Evolutionary conservation across 2,329 filamentous ascomycete species (phyloP).

Genomic region (Coniella lustricola): DNA sequence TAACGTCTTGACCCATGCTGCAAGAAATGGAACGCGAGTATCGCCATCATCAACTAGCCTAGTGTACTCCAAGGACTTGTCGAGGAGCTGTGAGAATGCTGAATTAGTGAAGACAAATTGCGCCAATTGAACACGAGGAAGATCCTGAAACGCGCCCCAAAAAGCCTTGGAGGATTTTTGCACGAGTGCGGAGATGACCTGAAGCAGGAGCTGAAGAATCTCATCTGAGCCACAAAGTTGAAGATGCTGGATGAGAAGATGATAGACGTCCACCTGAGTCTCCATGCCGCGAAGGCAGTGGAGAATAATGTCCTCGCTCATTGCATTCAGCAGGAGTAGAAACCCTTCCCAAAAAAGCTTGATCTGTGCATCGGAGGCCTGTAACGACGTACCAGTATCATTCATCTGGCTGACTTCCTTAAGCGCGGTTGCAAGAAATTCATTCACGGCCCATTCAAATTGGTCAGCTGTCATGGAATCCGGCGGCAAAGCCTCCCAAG

Average conservation of each 20-base stretch:
- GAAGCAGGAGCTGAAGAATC: slow-evolving; percentile 62
- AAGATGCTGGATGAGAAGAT: slow-evolving; percentile 51
- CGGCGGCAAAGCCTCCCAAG: slow-evolving; percentile 60
- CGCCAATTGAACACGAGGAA: slow-evolving; percentile 72
- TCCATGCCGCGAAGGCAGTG: slow-evolving; percentile 75
- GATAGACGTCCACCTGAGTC: slow-evolving; percentile 65
- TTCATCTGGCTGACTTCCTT: slow-evolving; percentile 7
- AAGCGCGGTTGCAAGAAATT: slow-evolving; percentile 63
- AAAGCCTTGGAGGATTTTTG: slow-evolving; percentile 72
- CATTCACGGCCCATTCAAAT: slow-evolving; percentile 82
- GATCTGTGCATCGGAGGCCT: slow-evolving; percentile 42
- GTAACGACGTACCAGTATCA: slow-evolving; percentile 1
- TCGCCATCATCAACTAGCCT: slow-evolving; percentile 47
- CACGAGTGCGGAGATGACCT: slow-evolving; percentile 63
- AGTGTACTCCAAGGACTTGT: slow-evolving; percentile 49
- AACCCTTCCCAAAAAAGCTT: slow-evolving; percentile 75
- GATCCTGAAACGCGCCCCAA: slow-evolving; percentile 80
- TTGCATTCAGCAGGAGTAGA: slow-evolving; percentile 62
- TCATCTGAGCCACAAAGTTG: slow-evolving; percentile 40
- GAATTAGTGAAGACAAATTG: slow-evolving; percentile 75
- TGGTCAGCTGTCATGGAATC: slow-evolving; percentile 59
- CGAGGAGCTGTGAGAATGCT: slow-evolving; percentile 53
- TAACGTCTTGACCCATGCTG: slow-evolving; percentile 73
- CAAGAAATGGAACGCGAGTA: slow-evolving; percentile 52
- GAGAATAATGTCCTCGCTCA: slow-evolving; percentile 68